Conservation (phyloP, 2,329 filamentous ascomycete genomes). For the Trichophyton mentagrophytes region DNA sequence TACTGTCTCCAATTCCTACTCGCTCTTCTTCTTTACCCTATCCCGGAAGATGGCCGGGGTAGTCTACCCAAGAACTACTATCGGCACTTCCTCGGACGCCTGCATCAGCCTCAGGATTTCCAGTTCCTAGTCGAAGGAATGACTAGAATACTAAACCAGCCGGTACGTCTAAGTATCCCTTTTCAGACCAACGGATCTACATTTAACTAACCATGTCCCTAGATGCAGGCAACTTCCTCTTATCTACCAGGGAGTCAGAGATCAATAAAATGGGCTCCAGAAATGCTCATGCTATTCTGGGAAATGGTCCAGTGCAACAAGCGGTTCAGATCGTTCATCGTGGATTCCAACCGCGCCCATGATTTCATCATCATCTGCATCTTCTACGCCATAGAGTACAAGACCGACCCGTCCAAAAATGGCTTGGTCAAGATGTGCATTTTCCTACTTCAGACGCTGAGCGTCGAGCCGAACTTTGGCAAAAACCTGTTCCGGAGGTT, state of each 20-base stretch:
- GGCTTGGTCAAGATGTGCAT: conserved; percentile 92
- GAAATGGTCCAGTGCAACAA: conserved; percentile 96
- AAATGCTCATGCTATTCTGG: conserved; percentile 97
- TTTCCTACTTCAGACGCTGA: conserved; percentile 90
- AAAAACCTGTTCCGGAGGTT: conserved; percentile 81
- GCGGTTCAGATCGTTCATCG: conserved; percentile 88
- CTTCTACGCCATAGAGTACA: conserved; percentile 87
- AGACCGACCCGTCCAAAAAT: conserved; percentile 73
- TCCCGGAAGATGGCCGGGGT: conserved; percentile 59
- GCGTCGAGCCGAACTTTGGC: conserved; percentile 82
- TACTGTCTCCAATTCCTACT: conserved; percentile 88
- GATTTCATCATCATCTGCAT: conserved; percentile 84
- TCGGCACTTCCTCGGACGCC: conserved; percentile 75
- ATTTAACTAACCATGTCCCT: conserved; percentile 11
- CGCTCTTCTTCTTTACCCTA: conserved; percentile 70
- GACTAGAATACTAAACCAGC: conserved; percentile 82
- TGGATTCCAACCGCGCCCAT: conserved; percentile 84
- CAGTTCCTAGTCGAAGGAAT: conserved; percentile 95
- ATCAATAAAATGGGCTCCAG: conserved; percentile 73
- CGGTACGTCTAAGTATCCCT: conserved; percentile 33
- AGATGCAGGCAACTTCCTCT: conserved; percentile 72
- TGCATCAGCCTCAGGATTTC: conserved; percentile 91
- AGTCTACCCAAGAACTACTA: conserved; percentile 75
- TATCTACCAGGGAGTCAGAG: conserved; percentile 78
- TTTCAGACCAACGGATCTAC: neutral